Evolutionary conservation across 495 filamentous ascomycete genomes (phyloP), one percentile per base, ranked within the genome.

Genomic region (Filosporella fistucella): DNA sequence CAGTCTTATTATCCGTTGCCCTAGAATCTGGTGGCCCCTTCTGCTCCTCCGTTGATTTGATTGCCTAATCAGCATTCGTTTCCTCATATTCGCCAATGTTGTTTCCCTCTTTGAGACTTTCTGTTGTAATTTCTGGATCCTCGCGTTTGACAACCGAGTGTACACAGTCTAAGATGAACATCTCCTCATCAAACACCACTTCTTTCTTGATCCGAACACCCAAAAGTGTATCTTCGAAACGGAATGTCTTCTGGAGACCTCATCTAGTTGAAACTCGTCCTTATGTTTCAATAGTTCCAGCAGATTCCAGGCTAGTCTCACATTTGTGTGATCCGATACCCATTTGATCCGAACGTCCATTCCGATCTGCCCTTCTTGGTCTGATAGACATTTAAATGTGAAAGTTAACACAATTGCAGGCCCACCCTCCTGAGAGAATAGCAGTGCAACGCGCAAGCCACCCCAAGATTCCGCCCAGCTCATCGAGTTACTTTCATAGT

Each of bases 121-220:
- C n/a, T n/a, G n/a, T n/a, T n/a, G n/a, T n/a, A n/a, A n/a, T n/a
- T n/a, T n/a, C n/a, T n/a, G n/a, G n/a, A n/a, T n/a, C n/a, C n/a
- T n/a, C n/a, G n/a, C n/a, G n/a, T n/a, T n/a, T n/a, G n/a, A n/a
- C n/a, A n/a, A n/a, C n/a, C n/a, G n/a, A n/a, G n/a, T n/a, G n/a
- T n/a, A n/a, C n/a, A n/a, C n/a, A n/a, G 41, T 44, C 41, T 30
- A 44, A 32, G n/a, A 44, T 20, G 17, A 32, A 29, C 24, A 44
- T 44, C 5, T 32, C 11, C 5, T 44, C 25, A 16, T 18, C 41
- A 44, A 44, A 44, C 32, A 44, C 18, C 22, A 29, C 4, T 32
- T 44, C 41, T 28, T 16, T 32, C 13, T 29, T 29, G 4, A 44
- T 11, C 20, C 25, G 8, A 20, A 20, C 17, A 13, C 7, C 20